Evolutionary conservation across 768 basidiomycete species (phyloP).

Genomic region (Glaciozyma antarctica): DNA sequence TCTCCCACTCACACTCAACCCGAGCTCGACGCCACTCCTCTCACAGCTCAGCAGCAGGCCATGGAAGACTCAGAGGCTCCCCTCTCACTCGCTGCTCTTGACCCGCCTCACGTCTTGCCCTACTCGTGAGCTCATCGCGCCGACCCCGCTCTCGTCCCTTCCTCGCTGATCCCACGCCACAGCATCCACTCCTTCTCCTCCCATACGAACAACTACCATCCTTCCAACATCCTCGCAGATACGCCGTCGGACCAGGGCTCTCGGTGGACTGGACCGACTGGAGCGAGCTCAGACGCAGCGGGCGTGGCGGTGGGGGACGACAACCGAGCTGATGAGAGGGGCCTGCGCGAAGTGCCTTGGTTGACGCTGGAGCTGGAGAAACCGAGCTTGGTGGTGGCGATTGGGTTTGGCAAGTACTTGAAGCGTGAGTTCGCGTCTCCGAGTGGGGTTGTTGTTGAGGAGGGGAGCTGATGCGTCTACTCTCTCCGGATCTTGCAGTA

Average conservation of each 20-base stretch:
- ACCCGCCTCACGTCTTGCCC: neutral
- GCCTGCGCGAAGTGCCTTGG: conserved; percentile 13
- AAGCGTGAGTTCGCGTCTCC: conserved; percentile 13
- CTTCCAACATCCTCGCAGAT: neutral
- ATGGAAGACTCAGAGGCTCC: neutral
- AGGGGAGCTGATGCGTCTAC: neutral
- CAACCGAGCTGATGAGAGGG: neutral
- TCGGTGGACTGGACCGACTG: conserved; percentile 20
- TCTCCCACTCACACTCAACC: neutral
- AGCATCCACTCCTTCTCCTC: neutral
- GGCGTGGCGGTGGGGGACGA: neutral
- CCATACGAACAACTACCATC: neutral
- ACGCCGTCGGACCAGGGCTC: conserved; percentile 3
- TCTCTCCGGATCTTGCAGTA: neutral
- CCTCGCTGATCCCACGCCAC: neutral
- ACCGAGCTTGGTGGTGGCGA: neutral
- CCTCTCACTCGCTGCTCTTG: neutral
- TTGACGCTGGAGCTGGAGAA: conserved; percentile 19
- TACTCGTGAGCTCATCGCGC: neutral
- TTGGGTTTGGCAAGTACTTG: conserved; percentile 24
- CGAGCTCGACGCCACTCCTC: neutral
- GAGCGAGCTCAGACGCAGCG: neutral
- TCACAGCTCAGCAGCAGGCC: neutral
- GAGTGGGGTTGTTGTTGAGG: neutral
- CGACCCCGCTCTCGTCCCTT: neutral